phyloP scores from a whole-genome alignment of 805 yeast genomes.

The Jamesozyma spencerorum region DNA sequence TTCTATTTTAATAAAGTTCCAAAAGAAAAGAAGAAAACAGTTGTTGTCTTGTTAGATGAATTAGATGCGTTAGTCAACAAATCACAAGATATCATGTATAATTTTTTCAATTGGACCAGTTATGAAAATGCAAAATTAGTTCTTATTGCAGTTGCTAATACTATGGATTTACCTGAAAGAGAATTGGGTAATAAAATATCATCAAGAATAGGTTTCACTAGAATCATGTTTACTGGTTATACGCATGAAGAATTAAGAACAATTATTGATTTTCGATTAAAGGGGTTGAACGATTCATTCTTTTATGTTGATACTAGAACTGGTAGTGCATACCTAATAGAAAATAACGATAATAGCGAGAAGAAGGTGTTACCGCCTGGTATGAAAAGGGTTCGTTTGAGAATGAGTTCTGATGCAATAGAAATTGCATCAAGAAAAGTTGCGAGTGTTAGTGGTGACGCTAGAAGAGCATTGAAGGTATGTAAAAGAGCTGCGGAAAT shows the following conservation, averaged over 20 bases:
- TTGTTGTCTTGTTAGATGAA: constrained; percentile 80
- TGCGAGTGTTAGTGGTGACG: constrained; percentile 96
- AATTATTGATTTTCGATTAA: constrained; percentile 66
- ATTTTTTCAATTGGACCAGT: constrained; percentile 96
- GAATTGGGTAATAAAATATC: constrained; percentile 79
- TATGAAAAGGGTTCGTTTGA: constrained; percentile 27
- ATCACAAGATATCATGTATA: constrained; percentile 81
- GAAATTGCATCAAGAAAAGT: constrained; percentile 90
- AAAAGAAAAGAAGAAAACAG: constrained; percentile 32
- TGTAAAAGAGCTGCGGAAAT: constrained; percentile 84
- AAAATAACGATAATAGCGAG: not conserved
- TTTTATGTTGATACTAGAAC: constrained; percentile 31
- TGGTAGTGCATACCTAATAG: constrained; percentile 30
- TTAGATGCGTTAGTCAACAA: constrained; percentile 79
- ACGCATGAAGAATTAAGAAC: constrained; percentile 65
- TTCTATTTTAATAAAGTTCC: constrained; percentile 46
- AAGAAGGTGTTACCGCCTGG: constrained; percentile 9
- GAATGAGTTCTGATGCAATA: constrained; percentile 60
- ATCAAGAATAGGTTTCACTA: constrained; percentile 78
- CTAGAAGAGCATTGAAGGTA: constrained; percentile 81
- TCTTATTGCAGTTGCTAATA: constrained; percentile 90
- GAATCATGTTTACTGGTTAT: constrained; percentile 86
- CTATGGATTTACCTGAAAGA: constrained; percentile 94
- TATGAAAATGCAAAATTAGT: constrained; percentile 67
- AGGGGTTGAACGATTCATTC: constrained; percentile 33